Evolutionary conservation across 805 yeast species (phyloP), one percentile per base, ranked within the genome.

Genomic region (Lipomyces starkeyi): DNA sequence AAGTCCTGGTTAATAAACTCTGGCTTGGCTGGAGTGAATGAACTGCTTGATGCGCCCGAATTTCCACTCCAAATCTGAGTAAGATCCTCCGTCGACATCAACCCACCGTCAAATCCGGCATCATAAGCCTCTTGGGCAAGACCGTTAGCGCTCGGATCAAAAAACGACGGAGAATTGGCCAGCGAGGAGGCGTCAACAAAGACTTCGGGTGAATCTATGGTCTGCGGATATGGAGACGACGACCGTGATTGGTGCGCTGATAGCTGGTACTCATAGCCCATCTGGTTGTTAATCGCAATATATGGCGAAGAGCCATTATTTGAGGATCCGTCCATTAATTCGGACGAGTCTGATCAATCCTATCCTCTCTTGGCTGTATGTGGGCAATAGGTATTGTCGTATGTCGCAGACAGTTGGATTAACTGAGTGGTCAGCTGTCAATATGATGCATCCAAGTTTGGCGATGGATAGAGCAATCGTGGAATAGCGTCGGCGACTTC

Each of bases 271-370:
- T 43, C 22, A 7, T 43, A 17, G 22, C 22, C 49, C 22, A 43
- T n/a, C 22, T 43, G 49, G 49, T 43, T n/a, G 49, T n/a, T 43
- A 17, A 43, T 43, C 11, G 49, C 20, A 43, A 43, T 17, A n/a
- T 43, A 43, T 43, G 49, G 49, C 49, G 49, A 43, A 43, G 25
- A 43, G 49, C 49, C 49, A 43, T 43, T 43, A 17, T 43, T n/a
- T n/a, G 49, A 43, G 20, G 20, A n/a, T 43, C 49, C 49, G 20
- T 43, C 49, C 49, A 43, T 43, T 8, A 43, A 43, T 43, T n/a
- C 22, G 49, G 49, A 17, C 22, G 49, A 43, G 49, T 43, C 49
- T 37, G 43, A 37, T 13, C 43, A 37, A 37, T 35, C 13, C 17
- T 37, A 37, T 37, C 17, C 17, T 17, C 43, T 13, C 43, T 37